Base-by-base conservation (phyloP, 2,329 filamentous ascomycete species). In the Zopfia rhizophila region DNA sequence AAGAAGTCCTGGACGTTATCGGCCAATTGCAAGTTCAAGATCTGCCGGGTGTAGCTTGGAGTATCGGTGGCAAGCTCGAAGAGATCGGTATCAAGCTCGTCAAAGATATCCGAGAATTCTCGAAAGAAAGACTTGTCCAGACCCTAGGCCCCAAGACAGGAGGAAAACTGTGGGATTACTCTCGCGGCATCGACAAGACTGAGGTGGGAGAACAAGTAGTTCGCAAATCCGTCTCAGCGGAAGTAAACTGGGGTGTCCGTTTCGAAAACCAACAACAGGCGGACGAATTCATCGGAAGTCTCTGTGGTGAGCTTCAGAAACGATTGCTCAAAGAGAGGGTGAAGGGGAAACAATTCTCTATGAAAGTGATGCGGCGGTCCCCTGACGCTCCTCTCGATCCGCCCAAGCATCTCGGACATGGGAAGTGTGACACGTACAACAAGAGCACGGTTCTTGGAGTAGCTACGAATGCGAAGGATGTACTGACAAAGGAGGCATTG, bases 211-310 rank as follows among this genome's bases (percentile, higher is more conserved):
- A 93, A 45, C 89, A 95, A 63, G 84, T 88, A 0, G 78, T 90
- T 12, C 86, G 94, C 41, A 99, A 97, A 66, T 97, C 93, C 0
- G 91, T 99, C 0, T 97, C 94, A 2, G 93, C 93, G 1, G 94
- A 99, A 68, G 91, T 99, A 52, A 99, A 94, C 61, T 99, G 94
- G 94, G 94, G 95, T 3, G 96, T 99, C 44, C 86, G 94, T 5
- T 99, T 99, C 66, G 85, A 94, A 57, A 95, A 82, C 49, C 91
- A 97, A 63, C 81, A 84, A n/a, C 93, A 99, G 71, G 92, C 91
- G 0, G 93, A 97, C 48, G 90, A 95, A 55, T 99, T 99, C 68
- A 82, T 97, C 21, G 78, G 84, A 51, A 94, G 90, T 55, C 76
- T 99, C 0, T 94, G 90, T 64, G 87, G 87, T 44, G 94, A 99